Evolutionary conservation across 805 yeast species (phyloP), one percentile per base, ranked within the genome.

Genomic region (Spathaspora girioi): DNA sequence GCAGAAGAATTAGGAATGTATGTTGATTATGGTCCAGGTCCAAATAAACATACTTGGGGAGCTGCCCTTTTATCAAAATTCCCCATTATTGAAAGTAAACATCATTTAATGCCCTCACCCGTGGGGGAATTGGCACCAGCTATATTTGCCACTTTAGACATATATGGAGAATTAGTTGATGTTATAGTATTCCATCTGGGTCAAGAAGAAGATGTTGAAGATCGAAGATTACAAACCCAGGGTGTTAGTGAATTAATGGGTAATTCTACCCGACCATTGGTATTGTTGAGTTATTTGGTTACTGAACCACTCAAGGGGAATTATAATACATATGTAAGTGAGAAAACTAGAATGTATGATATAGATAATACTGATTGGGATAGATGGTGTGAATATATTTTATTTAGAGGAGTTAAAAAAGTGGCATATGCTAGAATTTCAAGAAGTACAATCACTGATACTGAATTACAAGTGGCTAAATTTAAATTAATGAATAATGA

Each of bases 121-220:
- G 97, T 89, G 31, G 99, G 99, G 15, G 99, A 94, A 74, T 77
- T 94, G 49, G 99, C 99, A 0, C 99, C 99, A 4, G 98, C 97
- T 1, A 94, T 94, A 58, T 96, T 88, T 67, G 99, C 99, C 2
- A 93, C 97, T 1, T 73, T 94, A 55, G 93, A 91, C 58, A 87
- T 94, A 38, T 92, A 91, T 68, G 97, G 97, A 11, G 86, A 84
- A 60, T 65, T 76, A 18, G 88, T 94, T 5, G 99, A 94, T 66
- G 89, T 94, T 20, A 93, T 94, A 52, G 99, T 94, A 20, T 94
- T 94, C 87, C 99, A 94, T 67, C 83, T 94, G 44, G 99, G 99
- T 3, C 99, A 94, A 71, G 98, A 94, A 67, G 98, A 94, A 74
- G 99, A 94, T 66, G 91, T 76, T 2, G 97, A 91, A 65, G 99